These are phyloP conservation scores for Salix exigua DNA, from an alignment of 345 rosid species.

Conservation along the genomic window DNA sequence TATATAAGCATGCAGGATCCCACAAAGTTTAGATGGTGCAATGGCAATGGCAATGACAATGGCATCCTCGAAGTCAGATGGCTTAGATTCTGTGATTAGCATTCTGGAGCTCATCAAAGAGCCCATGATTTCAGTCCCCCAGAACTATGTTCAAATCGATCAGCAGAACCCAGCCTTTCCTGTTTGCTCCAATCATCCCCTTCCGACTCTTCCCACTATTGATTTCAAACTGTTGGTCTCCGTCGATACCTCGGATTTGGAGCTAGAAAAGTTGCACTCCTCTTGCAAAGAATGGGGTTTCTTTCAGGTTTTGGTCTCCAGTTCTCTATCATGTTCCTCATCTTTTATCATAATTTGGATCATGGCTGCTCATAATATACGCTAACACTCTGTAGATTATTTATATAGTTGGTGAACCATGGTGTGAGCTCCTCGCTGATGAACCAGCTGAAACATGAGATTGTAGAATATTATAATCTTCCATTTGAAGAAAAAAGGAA, in stretches of 20 bases:
- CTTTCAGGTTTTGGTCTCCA: constrained; percentile 30
- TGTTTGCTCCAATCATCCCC: neutral
- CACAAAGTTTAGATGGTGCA: no score
- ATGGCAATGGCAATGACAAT: no score
- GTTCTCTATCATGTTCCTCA: neutral
- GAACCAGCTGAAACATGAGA: constrained; percentile 19
- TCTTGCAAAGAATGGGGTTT: constrained; percentile 38
- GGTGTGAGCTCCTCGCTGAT: constrained; percentile 20
- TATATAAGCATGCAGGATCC: no score
- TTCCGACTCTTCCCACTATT: constrained; percentile 18
- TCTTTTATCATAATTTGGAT: neutral
- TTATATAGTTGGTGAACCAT: constrained; percentile 36
- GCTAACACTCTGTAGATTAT: no score
- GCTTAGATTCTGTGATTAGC: neutral
- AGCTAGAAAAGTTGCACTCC: constrained; percentile 28
- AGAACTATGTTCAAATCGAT: constrained; percentile 4
- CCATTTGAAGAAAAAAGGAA: constrained; percentile 35
- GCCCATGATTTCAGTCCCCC: constrained; percentile 21
- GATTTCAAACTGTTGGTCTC: constrained; percentile 26
- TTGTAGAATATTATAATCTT: constrained; percentile 25
- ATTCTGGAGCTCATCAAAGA: constrained; percentile 32
- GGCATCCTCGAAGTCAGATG: no score
- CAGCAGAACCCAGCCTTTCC: neutral
- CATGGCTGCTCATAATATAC: neutral
- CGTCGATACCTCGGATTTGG: constrained; percentile 4